Evolutionary conservation across 1,284 basidiomycete species (phyloP), one percentile per base, ranked within the genome.

Genomic region (Inonotus hispidus): DNA sequence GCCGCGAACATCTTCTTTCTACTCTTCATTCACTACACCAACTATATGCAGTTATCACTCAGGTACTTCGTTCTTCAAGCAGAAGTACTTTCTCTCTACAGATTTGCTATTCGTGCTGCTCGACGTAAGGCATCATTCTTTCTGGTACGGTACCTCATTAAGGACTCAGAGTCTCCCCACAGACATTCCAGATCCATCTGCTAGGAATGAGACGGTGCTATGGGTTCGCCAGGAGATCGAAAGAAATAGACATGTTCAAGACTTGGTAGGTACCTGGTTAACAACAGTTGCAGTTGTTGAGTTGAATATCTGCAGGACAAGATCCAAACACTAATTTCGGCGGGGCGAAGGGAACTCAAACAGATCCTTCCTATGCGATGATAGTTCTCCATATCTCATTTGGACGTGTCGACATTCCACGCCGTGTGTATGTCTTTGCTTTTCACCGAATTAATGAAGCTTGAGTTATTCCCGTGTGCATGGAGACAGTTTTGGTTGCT

Each of bases 151-250:
- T 63, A 52, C 45, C 38, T 29, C 21, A 32, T 43, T n/a, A 32
- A 23, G 29, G 35, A 4, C 29, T 14, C 59, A n/a, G 16, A 37
- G 47, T 1, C 64, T 54, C 53, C 65, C 35, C 6, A 43, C n/a
- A 91, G 89, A 71, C 39, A 86, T 91, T 60, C 81, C 82, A 45
- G 81, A 90, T 72, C 76, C 75, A 55, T 67, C 68, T 55, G 76
- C 85, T 35, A 79, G 89, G 58, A 71, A 73, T 64, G 88, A 91
- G 68, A 89, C 88, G 0, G 72, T 89, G 8, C 68, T 69, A 21
- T 92, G 89, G 88, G 81, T 92, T 69, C 83, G 90, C 25, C 67
- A 72, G 53, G 89, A 90, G 71, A 83, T 92, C 65, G 85, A 90
- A 68, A 75, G 82, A 61, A 85, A 83, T 66, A 78, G 72, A 59